These are phyloP conservation scores for Aspergillus intermedius DNA, from an alignment of 2,329 filamentous ascomycete genomes.

Conservation along the genomic window DNA sequence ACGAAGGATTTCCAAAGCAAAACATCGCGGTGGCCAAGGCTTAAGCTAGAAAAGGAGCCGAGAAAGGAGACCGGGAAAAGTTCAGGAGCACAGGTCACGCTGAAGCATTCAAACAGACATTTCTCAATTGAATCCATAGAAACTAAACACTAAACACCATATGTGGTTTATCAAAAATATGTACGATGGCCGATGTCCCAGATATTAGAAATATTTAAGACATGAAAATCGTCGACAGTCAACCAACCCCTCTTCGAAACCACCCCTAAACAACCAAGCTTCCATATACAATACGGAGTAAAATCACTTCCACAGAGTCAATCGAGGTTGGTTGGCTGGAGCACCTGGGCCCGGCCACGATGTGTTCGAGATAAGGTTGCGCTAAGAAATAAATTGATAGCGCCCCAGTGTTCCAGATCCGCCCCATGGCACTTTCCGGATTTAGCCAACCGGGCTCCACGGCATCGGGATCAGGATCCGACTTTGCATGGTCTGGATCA, in stretches of 20 bases:
- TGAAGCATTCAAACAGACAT: too few relatives aligned
- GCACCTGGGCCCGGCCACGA: too few relatives aligned
- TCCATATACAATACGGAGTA: background rate
- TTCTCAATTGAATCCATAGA: background rate
- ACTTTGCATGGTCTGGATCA: slow-evolving; percentile 96
- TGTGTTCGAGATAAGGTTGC: background rate
- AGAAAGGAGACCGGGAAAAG: background rate
- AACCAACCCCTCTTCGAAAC: background rate
- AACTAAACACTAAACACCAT: background rate
- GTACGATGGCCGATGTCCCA: background rate
- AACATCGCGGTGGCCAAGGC: background rate
- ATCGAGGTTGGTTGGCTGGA: too few relatives aligned
- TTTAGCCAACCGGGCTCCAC: slow-evolving; percentile 83
- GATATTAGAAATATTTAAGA: background rate
- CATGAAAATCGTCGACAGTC: background rate
- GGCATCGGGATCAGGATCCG: slow-evolving; percentile 88
- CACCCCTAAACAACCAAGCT: background rate
- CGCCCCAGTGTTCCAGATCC: background rate
- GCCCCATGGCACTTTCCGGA: background rate
- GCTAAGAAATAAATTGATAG: background rate
- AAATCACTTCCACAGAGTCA: too few relatives aligned
- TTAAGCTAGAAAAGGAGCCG: background rate
- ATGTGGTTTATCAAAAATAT: background rate
- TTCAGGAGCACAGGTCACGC: too few relatives aligned
- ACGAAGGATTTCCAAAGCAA: too few relatives aligned